Base-by-base conservation (phyloP, 352 stramenopile genomes). In the Globisporangium cederbergense region DNA sequence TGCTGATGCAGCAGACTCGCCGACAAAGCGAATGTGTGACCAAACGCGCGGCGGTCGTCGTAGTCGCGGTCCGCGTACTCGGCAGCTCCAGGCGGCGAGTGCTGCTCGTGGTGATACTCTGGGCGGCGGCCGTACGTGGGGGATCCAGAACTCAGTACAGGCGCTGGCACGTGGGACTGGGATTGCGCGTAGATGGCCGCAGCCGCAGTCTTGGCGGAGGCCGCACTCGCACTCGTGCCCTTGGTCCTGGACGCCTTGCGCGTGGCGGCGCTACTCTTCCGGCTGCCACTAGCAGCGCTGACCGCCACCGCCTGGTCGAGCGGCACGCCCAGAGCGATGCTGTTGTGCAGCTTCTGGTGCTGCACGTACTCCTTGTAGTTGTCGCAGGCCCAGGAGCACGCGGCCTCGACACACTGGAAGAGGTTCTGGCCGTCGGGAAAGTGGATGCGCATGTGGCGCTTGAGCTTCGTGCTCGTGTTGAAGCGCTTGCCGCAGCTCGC, bases 401-500 rank as follows among this genome's bases (percentile, higher is more conserved):
- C 59, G 45, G 72, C 62, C 20, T 67, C 75, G 7, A 84, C 73
- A 73, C 85, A 93, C 28, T 73, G 82, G 66, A 93, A 93, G 43
- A 91, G 64, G 60, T 90, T 86, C 43, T 89, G 74, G 14, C 79
- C 85, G 9, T 93, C 81, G 0, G 85, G 85, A 54, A 91, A 95
- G 66, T 96, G 87, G 66, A 90, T 91, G 60, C 86, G 85, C 83
- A 94, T 91, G 72, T 96, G 87, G n/a, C 87, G 76, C 74, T 93
- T 93, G 50, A 96, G 77, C 72, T 96, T 96, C 13, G 86, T 93
- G 72, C 84, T 93, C 36, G 86, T 96, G 71, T 93, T 93, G 64
- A 96, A 96, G 43, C 80, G 77, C 67, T 96, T 96, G 64, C 77
- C 81, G 70, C 87, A 96, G 11, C 64, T 88, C 13, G 80, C 66